Conservation (phyloP, 305 asterid genomes). For the Fraxinus sp. region DNA sequence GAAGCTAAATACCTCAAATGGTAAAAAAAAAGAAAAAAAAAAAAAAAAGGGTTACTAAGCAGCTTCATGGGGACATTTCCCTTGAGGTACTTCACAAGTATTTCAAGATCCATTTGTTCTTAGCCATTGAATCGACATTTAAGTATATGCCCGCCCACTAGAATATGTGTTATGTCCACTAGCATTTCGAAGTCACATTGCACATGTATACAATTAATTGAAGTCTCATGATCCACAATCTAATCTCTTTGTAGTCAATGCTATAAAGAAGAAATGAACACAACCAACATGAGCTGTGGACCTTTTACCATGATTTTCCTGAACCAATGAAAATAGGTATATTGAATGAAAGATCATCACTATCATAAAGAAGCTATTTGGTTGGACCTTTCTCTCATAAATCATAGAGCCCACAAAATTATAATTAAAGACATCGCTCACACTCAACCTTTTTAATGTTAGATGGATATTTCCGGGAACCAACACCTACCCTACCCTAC, state of each 20-base stretch:
- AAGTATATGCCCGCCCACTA: conserved; percentile 16
- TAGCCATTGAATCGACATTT: conserved; percentile 11
- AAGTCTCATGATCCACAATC: conserved; percentile 9
- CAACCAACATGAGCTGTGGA: not conserved
- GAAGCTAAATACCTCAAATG: too few relatives aligned
- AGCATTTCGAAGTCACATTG: not conserved
- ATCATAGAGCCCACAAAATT: conserved; percentile 10
- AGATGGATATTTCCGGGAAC: conserved; percentile 17
- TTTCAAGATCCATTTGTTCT: conserved; percentile 17
- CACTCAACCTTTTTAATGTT: not conserved
- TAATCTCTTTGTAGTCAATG: not conserved
- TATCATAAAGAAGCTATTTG: not conserved
- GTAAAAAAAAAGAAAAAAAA: too few relatives aligned
- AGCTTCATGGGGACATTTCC: not conserved
- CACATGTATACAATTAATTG: not conserved
- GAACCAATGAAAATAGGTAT: conserved; percentile 11
- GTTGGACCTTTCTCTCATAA: not conserved
- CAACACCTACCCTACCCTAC: not conserved
- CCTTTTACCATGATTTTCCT: not conserved
- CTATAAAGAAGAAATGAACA: not conserved
- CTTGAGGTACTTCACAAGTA: not conserved
- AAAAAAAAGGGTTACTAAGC: too few relatives aligned
- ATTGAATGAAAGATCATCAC: not conserved
- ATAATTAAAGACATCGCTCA: conserved; percentile 6
- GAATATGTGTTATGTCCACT: not conserved